Percentiles rank a stretch among this genome's conserved stretches.
Conservation (phyloP, 257 asterid genomes). For the Przewalskia tangutica region DNA sequence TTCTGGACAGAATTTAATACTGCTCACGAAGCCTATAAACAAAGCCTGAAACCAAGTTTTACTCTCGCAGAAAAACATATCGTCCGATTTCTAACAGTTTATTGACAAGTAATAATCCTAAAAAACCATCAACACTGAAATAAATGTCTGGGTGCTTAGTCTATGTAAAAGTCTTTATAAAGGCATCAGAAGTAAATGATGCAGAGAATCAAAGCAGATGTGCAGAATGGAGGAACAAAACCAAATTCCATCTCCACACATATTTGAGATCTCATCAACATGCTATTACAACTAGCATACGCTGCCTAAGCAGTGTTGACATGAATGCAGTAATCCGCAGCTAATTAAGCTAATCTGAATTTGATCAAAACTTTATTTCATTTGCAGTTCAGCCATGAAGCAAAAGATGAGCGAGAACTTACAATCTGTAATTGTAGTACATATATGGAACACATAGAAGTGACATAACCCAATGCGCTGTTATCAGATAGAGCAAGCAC, state of each 20-base stretch:
- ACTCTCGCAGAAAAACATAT: not conserved
- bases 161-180: not conserved
- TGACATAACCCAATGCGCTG: conserved; percentile 88
- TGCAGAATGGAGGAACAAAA: not conserved
- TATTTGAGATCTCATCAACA: not conserved
- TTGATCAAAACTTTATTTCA: not conserved
- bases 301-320: not conserved
- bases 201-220: not conserved
- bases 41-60: not conserved
- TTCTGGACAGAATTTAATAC: not conserved
- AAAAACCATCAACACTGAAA: not conserved
- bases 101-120: not conserved
- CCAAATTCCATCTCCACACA: not conserved
- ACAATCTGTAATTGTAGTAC: conserved; percentile 72
- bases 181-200: not conserved
- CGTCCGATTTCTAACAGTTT: not conserved
- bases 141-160: not conserved
- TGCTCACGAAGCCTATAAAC: not conserved
- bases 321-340: not conserved
- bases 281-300: not conserved
- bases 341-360: not conserved
- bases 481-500: conserved; percentile 58
- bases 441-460: conserved; percentile 62
- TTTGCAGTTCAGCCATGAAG: not conserved
- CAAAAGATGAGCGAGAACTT: conserved; percentile 26